Base-by-base conservation (phyloP, 2,329 filamentous ascomycete genomes). In the Shiraia sp. region DNA sequence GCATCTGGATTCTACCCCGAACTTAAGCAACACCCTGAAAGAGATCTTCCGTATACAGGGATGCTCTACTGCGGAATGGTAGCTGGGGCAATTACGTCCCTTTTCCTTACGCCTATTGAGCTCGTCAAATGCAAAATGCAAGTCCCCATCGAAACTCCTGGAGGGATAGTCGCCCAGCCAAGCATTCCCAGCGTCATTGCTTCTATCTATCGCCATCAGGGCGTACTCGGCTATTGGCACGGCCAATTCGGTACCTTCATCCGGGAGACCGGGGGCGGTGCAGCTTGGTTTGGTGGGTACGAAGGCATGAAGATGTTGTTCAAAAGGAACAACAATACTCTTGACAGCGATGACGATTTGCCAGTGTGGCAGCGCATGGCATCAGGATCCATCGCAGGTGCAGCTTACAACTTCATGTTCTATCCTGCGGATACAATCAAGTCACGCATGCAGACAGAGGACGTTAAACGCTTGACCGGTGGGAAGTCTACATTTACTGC, bases 121-220 rank as follows among this genome's bases (percentile, higher is more conserved):
- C 81, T 99, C 37, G 88, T 99, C 66, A 99, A 99, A 73, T 99
- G 93, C 80, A 95, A 93, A 72, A 95, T 99, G 74, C 93, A 99
- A 69, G 91, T 92, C 1, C 89, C 80, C 12, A 41, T 73, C 4
- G 65, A 72, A 33, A 54, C 64, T 1, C 45, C 62, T 6, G 66
- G 73, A 1, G 64, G 69, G 65, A 16, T 62, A 61, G 2, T 68
- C 68, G 3, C 75, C 73, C 72, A 79, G 3, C 78, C 87, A 4
- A 80, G 81, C 1, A 86, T 90, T 0, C 64, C 88, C 10, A 72
- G 80, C 4, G 83, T 96, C 29, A 87, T 97, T 30, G 77, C 79
- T 17, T 83, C 90, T 19, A 82, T 97, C 7, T 95, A 90, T 63
- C 84, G 83, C 7, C 84, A 90, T 55, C 85, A 96, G 53, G 93